Evolutionary conservation across 108 stramenopile genomes (phyloP).

Genomic region (Cyclotella sp.): DNA sequence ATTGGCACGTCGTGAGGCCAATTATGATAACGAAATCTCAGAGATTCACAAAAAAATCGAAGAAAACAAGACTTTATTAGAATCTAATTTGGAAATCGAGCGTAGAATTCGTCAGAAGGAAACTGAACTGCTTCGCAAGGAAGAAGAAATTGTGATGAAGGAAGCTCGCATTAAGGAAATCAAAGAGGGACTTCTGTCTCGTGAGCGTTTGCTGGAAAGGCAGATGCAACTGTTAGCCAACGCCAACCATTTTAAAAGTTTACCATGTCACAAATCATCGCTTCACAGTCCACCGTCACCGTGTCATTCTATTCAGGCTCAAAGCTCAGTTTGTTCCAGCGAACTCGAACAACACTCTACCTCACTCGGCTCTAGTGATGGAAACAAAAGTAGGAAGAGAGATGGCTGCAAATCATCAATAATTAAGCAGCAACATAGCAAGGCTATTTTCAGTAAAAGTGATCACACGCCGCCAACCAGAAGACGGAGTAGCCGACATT

Average conservation of each 20-base stretch:
- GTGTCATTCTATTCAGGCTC: conserved; percentile 3
- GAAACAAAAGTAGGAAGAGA: not conserved
- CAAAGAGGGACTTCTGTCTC: conserved; percentile 17
- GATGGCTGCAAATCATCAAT: not conserved
- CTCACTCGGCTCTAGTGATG: not conserved
- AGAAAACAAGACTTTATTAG: conserved; percentile 5
- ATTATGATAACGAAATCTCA: conserved; percentile 18
- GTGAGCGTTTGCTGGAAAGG: conserved; percentile 19
- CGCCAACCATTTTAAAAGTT: not conserved
- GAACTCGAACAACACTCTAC: not conserved
- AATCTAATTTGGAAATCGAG: conserved; percentile 27
- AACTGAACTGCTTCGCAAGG: conserved; percentile 13
- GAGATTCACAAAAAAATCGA: not conserved
- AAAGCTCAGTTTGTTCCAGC: conserved; percentile 6
- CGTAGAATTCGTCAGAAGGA: conserved; percentile 28
- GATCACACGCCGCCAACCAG: not conserved
- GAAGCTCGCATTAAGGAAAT: conserved; percentile 14
- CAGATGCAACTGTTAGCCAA: conserved; percentile 9
- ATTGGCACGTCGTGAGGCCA: conserved; percentile 34
- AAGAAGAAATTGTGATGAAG: conserved; percentile 9
- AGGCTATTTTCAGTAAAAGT: not conserved
- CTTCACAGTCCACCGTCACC: not conserved
- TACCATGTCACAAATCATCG: not conserved
- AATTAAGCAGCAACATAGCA: not conserved
- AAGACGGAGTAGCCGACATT: not conserved